A percentile compares a stretch with the other conserved stretches of the same genome.
Evolutionary conservation across 257 asterid genomes (phyloP).

Genomic region (Nicotiana paniculata): DNA sequence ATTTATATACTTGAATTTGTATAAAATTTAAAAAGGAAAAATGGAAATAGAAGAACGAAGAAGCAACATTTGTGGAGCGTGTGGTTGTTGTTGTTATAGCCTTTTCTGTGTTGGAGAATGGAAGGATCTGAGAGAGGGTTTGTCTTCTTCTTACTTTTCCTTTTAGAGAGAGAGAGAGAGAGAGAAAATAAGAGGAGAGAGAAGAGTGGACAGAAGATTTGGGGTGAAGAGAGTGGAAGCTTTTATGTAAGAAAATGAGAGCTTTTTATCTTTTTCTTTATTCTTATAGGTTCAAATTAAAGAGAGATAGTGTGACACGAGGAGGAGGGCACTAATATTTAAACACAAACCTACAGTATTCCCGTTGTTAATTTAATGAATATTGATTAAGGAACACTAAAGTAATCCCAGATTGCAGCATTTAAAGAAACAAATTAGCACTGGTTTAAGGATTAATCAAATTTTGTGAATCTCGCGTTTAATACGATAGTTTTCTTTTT

Average conservation of each 20-base stretch:
- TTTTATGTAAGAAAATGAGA: background rate
- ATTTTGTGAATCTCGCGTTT: no score
- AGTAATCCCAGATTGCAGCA: background rate
- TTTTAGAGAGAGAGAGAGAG: background rate
- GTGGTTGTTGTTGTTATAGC: background rate
- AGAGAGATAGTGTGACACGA: background rate
- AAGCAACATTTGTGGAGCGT: background rate
- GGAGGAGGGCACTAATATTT: background rate
- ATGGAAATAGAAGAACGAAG: background rate
- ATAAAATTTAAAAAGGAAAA: background rate
- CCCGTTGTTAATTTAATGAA: background rate
- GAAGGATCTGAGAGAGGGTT: background rate
- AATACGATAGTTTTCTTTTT: no score
- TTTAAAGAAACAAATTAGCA: background rate
- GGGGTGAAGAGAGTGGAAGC: background rate
- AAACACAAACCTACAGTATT: background rate
- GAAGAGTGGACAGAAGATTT: background rate
- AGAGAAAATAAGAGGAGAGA: no score
- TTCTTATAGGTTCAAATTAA: constrained; percentile 11
- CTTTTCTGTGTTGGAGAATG: background rate
- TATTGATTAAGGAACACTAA: background rate
- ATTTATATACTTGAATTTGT: background rate
- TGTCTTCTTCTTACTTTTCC: background rate
- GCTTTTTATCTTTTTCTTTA: constrained; percentile 6
- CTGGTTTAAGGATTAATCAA: background rate